phyloP scores from a whole-genome alignment of 352 stramenopile species.

The Globisporangium polare region DNA sequence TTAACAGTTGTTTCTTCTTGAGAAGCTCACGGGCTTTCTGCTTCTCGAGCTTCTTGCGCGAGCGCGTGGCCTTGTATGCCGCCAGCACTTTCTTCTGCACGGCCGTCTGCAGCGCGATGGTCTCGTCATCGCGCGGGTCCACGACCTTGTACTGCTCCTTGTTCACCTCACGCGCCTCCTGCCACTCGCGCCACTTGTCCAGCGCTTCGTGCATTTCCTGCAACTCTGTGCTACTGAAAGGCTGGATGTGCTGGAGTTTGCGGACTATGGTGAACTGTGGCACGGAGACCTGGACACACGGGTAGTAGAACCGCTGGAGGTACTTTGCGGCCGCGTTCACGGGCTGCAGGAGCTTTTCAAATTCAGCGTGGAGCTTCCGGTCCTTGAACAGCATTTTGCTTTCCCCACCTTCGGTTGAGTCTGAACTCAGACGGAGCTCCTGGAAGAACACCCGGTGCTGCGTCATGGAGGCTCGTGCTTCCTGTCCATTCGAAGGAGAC shows the following conservation, averaged over 20 bases:
- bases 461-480: background rate
- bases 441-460: slow-evolving; percentile 13
- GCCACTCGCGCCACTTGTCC: slow-evolving; percentile 43
- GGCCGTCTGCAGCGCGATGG: slow-evolving; percentile 37
- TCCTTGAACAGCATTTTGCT: slow-evolving; percentile 34
- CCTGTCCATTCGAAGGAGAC: slow-evolving; percentile 5
- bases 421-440: background rate
- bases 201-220: slow-evolving; percentile 36
- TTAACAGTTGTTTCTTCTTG: slow-evolving; percentile 24
- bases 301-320: slow-evolving; percentile 25
- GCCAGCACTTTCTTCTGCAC: slow-evolving; percentile 71
- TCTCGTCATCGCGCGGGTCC: slow-evolving; percentile 49
- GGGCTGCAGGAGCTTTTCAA: slow-evolving; percentile 28
- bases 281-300: background rate
- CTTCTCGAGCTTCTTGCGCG: slow-evolving; percentile 55
- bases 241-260: slow-evolving; percentile 39
- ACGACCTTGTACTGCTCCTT: slow-evolving; percentile 66
- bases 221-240: slow-evolving; percentile 29
- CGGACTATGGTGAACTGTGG: slow-evolving; percentile 46
- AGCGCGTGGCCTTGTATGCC: slow-evolving; percentile 59
- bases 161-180: slow-evolving; percentile 43
- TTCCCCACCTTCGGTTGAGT: background rate
- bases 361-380: slow-evolving; percentile 26
- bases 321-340: slow-evolving; percentile 44
- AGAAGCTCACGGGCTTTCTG: slow-evolving; percentile 47